These are phyloP conservation scores for Triadica sebifera DNA, from an alignment of 345 rosid genomes.

Conservation along the genomic window DNA sequence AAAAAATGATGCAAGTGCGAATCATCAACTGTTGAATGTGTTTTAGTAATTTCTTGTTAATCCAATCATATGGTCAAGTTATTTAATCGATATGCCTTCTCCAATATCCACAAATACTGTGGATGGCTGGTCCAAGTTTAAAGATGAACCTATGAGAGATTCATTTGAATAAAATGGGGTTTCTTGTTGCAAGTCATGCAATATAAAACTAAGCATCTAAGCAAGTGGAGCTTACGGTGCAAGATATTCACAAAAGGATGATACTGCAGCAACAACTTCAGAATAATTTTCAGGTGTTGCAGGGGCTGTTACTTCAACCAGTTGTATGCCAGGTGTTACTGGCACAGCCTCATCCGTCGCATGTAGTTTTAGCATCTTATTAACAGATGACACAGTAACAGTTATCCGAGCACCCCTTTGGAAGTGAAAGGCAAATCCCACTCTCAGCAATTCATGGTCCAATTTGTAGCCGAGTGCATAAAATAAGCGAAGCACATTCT, in stretches of 20 bases:
- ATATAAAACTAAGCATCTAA: neutral
- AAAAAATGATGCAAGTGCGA: no score
- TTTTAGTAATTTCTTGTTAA: no score
- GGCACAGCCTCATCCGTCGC: slow-evolving; percentile 90
- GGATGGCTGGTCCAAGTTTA: no score
- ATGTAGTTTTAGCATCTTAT: slow-evolving; percentile 77
- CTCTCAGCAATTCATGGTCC: slow-evolving; percentile 88
- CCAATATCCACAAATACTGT: no score
- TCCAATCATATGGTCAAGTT: no score
- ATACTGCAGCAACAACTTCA: slow-evolving; percentile 72
- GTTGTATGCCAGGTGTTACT: slow-evolving; percentile 92
- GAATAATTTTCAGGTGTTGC: slow-evolving; percentile 80
- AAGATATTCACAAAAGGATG: slow-evolving; percentile 93
- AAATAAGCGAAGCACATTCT: slow-evolving; percentile 74
- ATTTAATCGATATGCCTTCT: no score
- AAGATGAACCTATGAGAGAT: no score
- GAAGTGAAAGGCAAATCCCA: slow-evolving; percentile 86
- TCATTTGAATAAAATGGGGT: no score
- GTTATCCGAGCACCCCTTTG: slow-evolving; percentile 69
- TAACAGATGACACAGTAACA: slow-evolving; percentile 76
- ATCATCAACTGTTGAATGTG: no score
- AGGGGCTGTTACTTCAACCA: slow-evolving; percentile 94
- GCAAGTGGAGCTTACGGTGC: slow-evolving; percentile 63
- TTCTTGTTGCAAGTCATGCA: neutral
- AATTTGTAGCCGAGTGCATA: slow-evolving; percentile 84